Evolutionary conservation across 495 filamentous ascomycete genomes (phyloP).

Genomic region (Cercophora sp.): DNA sequence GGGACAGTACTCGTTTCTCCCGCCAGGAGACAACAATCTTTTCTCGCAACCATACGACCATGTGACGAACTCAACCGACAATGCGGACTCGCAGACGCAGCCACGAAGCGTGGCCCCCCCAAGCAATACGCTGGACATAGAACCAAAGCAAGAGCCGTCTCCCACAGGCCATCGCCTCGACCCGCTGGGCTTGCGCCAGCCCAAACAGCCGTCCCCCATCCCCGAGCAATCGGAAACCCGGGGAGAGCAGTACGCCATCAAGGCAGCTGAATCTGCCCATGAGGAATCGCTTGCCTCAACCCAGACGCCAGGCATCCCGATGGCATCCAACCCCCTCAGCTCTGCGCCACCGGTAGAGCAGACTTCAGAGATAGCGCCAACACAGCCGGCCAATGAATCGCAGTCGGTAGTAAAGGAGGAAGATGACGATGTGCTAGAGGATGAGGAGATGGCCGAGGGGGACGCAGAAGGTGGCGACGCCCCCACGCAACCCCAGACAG

Average conservation of each 20-base stretch:
- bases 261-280: constrained; percentile 35
- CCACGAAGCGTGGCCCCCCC: constrained; percentile 36
- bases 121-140: constrained; percentile 31
- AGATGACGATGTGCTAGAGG: constrained; percentile 50
- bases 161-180: constrained; percentile 41
- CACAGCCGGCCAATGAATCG: constrained; percentile 39
- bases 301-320: constrained; percentile 37
- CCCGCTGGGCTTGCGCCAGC: constrained; percentile 43
- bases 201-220: constrained; percentile 36
- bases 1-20: constrained; percentile 54
- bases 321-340: constrained; percentile 39
- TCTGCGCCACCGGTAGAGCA: constrained; percentile 40
- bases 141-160: constrained; percentile 32
- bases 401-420: constrained; percentile 47
- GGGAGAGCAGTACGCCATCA: constrained; percentile 36
- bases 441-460: constrained; percentile 48
- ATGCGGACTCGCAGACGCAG: constrained; percentile 40
- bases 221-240: constrained; percentile 38
- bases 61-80: constrained; percentile 37
- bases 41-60: constrained; percentile 49
- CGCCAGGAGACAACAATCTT: constrained; percentile 46
- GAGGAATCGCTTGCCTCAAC: constrained; percentile 43
- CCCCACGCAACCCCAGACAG: constrained; percentile 54
- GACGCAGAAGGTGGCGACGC: constrained; percentile 40
- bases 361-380: constrained; percentile 26